Percentiles rank a stretch among this genome's conserved stretches.
These are phyloP conservation scores for Isabelozyma gotoi DNA, from an alignment of 805 yeast genomes.

Conservation along the genomic window DNA sequence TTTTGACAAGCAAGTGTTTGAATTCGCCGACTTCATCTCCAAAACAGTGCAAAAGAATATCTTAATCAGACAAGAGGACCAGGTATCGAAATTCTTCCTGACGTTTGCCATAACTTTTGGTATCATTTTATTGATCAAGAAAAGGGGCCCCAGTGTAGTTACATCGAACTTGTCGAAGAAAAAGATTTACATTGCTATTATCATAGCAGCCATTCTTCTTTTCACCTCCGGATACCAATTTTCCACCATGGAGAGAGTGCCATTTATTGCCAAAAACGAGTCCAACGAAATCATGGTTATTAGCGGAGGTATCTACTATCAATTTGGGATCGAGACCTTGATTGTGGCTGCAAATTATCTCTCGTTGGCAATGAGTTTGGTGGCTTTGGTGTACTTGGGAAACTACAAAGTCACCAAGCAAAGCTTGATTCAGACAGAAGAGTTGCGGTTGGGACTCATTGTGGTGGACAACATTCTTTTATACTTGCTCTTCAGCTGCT, in stretches of 20 bases:
- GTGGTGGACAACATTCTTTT: slow-evolving; percentile 19
- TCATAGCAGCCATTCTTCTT: slow-evolving; percentile 41
- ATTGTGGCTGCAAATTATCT: slow-evolving; percentile 53
- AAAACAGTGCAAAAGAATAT: slow-evolving; percentile 44
- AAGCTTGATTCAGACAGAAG: slow-evolving; percentile 18
- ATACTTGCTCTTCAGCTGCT: slow-evolving; percentile 41
- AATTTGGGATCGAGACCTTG: slow-evolving; percentile 67
- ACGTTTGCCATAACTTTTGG: slow-evolving; percentile 48
- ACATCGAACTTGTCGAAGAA: slow-evolving; percentile 18
- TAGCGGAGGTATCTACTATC: slow-evolving; percentile 66
- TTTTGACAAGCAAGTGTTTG: slow-evolving; percentile 37
- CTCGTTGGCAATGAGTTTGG: slow-evolving; percentile 40
- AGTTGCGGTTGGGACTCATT: slow-evolving; percentile 13
- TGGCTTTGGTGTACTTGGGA: slow-evolving; percentile 41
- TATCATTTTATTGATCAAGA: slow-evolving; percentile 48
- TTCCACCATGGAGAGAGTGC: slow-evolving; percentile 57
- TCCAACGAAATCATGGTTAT: slow-evolving; percentile 53
- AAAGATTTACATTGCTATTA: slow-evolving; percentile 20
- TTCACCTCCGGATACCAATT: slow-evolving; percentile 66
- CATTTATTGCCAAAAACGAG: slow-evolving; percentile 57
- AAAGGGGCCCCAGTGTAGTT: slow-evolving; percentile 35
- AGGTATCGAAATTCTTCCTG: slow-evolving; percentile 38
- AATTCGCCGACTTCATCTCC: slow-evolving; percentile 56
- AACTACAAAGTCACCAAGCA: slow-evolving; percentile 20
- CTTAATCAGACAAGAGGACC: slow-evolving; percentile 40